A percentile compares a stretch with the other conserved stretches of the same genome.
Evolutionary conservation across 257 asterid species (phyloP).

Genomic region (Vinca minor): DNA sequence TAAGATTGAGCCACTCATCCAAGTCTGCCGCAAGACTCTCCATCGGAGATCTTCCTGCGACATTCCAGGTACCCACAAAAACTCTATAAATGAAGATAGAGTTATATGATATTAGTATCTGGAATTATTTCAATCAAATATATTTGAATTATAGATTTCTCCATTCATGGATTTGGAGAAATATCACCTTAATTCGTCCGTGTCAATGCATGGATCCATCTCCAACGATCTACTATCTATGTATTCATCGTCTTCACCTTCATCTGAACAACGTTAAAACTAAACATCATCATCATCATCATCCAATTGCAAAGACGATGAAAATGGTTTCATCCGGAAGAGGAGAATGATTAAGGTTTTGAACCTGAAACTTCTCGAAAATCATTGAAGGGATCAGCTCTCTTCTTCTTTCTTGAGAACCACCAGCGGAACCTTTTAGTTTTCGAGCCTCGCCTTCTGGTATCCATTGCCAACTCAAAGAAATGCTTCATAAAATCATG

Average conservation of each 20-base stretch:
- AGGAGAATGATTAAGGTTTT: not conserved
- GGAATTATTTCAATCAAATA: too few species aligned
- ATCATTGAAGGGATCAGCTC: conserved; percentile 28
- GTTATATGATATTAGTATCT: not conserved
- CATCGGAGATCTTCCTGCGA: conserved; percentile 81
- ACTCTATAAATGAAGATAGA: conserved; percentile 35
- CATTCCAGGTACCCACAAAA: conserved; percentile 95
- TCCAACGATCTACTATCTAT: conserved; percentile 29
- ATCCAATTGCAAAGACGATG: not conserved
- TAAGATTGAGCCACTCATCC: conserved; percentile 82
- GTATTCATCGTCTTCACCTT: conserved; percentile 34
- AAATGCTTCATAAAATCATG: conserved; percentile 21
- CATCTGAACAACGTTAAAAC: conserved; percentile 23
- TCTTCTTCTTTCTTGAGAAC: conserved; percentile 57
- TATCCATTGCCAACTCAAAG: conserved; percentile 39
- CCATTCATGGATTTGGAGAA: not conserved
- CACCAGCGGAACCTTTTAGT: conserved; percentile 41
- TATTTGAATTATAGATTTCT: not conserved
- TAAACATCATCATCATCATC: not conserved
- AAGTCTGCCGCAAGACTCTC: conserved; percentile 75
- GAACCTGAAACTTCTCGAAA: conserved; percentile 42
- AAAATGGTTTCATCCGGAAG: not conserved
- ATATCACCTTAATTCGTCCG: conserved; percentile 53
- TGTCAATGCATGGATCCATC: conserved; percentile 35
- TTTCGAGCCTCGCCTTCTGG: conserved; percentile 30